Evolutionary conservation across 1,284 basidiomycete species (phyloP).

Genomic region (Pseudozyma hubeiensis): DNA sequence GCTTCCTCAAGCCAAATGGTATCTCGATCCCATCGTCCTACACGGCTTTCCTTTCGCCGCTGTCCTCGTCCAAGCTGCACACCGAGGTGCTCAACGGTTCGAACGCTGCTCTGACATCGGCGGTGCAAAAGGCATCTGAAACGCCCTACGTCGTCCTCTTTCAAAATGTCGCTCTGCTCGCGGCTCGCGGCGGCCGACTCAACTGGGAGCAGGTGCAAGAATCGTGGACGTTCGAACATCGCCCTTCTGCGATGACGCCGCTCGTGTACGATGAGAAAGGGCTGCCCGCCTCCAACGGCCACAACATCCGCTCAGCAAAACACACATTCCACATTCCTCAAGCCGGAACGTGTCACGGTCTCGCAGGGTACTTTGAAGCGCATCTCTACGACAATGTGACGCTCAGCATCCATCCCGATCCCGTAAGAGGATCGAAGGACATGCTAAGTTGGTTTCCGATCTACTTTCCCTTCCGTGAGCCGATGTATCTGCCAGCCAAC

Average conservation of each 20-base stretch:
- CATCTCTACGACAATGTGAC: constrained; percentile 88
- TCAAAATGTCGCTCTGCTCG: constrained; percentile 75
- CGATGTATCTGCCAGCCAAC: constrained; percentile 89
- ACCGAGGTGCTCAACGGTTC: constrained; percentile 42
- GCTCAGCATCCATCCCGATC: constrained; percentile 92
- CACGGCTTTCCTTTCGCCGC: constrained; percentile 90
- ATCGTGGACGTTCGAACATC: constrained; percentile 96
- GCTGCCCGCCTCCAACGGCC: constrained; percentile 69
- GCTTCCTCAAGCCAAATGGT: constrained; percentile 77
- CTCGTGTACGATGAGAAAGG: constrained; percentile 56
- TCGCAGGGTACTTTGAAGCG: constrained; percentile 98
- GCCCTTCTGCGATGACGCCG: constrained; percentile 46
- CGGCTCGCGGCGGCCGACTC: constrained; percentile 72
- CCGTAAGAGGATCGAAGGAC: constrained; percentile 80
- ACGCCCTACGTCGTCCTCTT: constrained; percentile 99
- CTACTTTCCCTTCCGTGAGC: constrained; percentile 87
- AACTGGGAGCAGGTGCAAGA: constrained; percentile 85
- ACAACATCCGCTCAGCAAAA: constrained; percentile 69
- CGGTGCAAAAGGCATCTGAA: constrained; percentile 75
- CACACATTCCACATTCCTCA: constrained; percentile 90
- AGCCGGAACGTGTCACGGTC: constrained; percentile 92
- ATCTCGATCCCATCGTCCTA: constrained; percentile 97
- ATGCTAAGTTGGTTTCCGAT: constrained; percentile 99
- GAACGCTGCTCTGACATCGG: constrained; percentile 25
- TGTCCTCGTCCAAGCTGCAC: constrained; percentile 89